These are phyloP conservation scores for Ophiobolus disseminans DNA, from an alignment of 2,329 filamentous ascomycete species.

Conservation along the genomic window DNA sequence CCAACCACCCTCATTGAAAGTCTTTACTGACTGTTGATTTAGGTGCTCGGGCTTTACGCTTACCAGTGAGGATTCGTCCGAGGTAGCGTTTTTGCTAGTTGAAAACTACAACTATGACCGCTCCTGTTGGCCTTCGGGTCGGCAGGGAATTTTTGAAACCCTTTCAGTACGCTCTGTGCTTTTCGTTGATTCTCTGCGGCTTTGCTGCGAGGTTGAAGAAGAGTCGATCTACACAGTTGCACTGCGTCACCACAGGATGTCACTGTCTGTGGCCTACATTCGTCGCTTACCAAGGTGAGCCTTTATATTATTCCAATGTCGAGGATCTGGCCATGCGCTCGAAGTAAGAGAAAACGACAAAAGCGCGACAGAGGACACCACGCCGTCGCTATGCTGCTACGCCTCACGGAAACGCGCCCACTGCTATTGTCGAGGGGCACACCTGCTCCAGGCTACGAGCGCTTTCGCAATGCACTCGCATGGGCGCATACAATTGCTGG, in stretches of 20 bases:
- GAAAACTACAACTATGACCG: constrained; percentile 81
- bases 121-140: constrained; percentile 74
- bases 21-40: neutral
- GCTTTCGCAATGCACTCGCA: no score
- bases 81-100: constrained; percentile 90
- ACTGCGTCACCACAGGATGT: neutral
- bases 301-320: no score
- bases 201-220: constrained; percentile 39
- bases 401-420: no score
- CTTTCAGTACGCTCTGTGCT: constrained; percentile 33
- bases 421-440: no score
- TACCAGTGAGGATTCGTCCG: constrained; percentile 88
- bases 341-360: no score
- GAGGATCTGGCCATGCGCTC: no score
- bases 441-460: no score
- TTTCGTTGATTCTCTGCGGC: constrained; percentile 42
- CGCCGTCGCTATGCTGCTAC: neutral
- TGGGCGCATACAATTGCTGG: no score
- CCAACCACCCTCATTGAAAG: neutral
- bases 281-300: no score
- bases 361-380: neutral
- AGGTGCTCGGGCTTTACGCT: constrained; percentile 79
- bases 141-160: constrained; percentile 81
- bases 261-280: neutral
- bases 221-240: constrained; percentile 12